Evolutionary conservation across 768 basidiomycete species (phyloP), one percentile per base, ranked within the genome.

Genomic region (Basidioascus undulatus): DNA sequence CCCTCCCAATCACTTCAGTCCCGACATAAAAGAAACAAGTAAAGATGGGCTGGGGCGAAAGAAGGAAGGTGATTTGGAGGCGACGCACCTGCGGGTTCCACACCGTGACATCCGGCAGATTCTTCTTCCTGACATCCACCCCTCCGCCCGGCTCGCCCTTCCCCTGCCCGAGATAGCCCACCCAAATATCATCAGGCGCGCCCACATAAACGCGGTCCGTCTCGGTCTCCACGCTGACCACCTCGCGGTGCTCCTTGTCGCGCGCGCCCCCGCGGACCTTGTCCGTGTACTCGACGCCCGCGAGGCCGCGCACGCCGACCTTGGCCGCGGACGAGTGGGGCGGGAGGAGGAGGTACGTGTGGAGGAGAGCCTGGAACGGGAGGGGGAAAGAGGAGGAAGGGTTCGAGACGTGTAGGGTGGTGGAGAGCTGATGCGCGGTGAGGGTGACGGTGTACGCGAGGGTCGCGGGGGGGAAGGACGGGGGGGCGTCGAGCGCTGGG

Each of bases 321-420:
- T 44, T 67, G 57, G 13, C 72, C 59, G 34, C 76, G 70, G 34
- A 70, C 69, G 49, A 35, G 21, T 40, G 42, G 10, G 43, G 38
- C 9, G 55, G 54, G 9, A 62, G 56, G 27, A 67, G 68, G 48
- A 92, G 67, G 59, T 98, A 98, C 37, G 71, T 84, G 59, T 98
- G 92, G 40, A 98, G 67, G 34, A 96, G 65, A 2, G 84, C 78
- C 56, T 98, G 92, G 63, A 89, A 96, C 54, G 76, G 71, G 32
- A 94, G 65, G 5, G 53, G 59, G 37, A 55, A 55, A 18, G 57
- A 57, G 13, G 64, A 50, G 6, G 70, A 71, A 0, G 70, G 65
- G 53, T 92, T 89, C 47, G 65, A 65, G 46, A 96, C 76, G 52
- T 79, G 74, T 6, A 92, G 46, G 13, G 47, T 36, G 2, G 46